Evolutionary conservation across 805 yeast genomes (phyloP), one percentile per base, ranked within the genome.

Genomic region (Wickerhamomyces xylosicus): DNA sequence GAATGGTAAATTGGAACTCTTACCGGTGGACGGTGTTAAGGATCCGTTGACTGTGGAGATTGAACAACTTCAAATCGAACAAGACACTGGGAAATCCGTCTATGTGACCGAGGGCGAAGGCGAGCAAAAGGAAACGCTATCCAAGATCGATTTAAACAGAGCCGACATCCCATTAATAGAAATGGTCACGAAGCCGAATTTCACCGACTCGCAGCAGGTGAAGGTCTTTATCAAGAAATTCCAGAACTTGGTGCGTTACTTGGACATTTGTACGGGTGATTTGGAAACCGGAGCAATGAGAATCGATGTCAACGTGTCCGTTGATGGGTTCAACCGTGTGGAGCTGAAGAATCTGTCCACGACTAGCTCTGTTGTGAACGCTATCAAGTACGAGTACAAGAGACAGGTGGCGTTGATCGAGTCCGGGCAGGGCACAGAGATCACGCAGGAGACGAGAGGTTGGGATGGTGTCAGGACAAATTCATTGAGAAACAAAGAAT

Each of bases 201-300:
- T 92, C 49, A 69, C 67, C 34, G 62, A 68, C 36, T 64, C 84
- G 9, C 69, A 72, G 34, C 79, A 86, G 50, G 85, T 94, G 0
- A 74, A 74, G 31, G 73, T 82, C 1, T 92, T 90, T 58, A 74
- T 92, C 35, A 81, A 78, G 48, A 87, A 87, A 52, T 82, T 81
- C 45, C 95, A 85, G 52, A 67, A 74, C 17, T 59, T 86, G 29
- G 73, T 90, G 31, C 67, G 80, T 36, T 77, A 75, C 46, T 56
- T 86, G 37, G 75, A 72, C 4, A 74, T 92, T 1, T 86, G 95
- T 47, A 69, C 90, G 0, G 97, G 96, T 14, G 95, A 89, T 48
- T 66, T 92, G 53, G 97, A 92, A 54, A 77, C 87, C 1, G 98
- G 98, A 6, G 92, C 97, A 0, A 81, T 92, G 71, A 69, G 98